Evolutionary conservation across 345 rosid species (phyloP), one percentile per base, ranked within the genome.

Genomic region (Hypericum perforatum): DNA sequence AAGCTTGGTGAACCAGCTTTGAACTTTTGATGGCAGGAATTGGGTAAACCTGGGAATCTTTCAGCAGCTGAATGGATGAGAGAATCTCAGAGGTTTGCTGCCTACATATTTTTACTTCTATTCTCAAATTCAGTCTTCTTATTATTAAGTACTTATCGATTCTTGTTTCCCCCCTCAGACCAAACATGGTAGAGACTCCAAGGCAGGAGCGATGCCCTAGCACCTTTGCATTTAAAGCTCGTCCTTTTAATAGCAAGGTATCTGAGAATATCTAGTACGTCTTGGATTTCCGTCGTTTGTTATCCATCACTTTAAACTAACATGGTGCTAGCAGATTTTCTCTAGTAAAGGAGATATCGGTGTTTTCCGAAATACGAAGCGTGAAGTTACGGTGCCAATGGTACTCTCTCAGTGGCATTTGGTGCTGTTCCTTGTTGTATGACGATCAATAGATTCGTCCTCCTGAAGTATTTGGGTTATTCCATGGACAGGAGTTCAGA

Each of bases 331-430:
- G 64, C 77, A 88, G 95, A 76, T 88, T 71, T 71, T 85, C 62
- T 76, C 91, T 56, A 83, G 89, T 58, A 82, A 74, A 79, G 95
- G 94, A 51, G 89, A 88, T 52, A 70, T 83, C 37, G 96, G 94
- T 5, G 63, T 88, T 55, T 78, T 80, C 53, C 75, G 75, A 59
- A 85, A 76, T 68, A 73, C 59, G 76, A 88, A 85, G 75, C 74
- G 75, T 53, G 95, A 89, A 73, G 72, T 79, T 37, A 83, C 95
- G 8, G 82, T 82, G 47, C 94, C 95, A 46, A 61, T 69, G 84
- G 98, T 92, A 80, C 32, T 62, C 13, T 45, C 36, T 45, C 2
- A 49, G 32, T 55, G 29, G 45, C 36, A 29, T 50, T 53, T 37
- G 6, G 41, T 49, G 49, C 55, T 22, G 32, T 22, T 22, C 32